phyloP scores from a whole-genome alignment of 768 basidiomycete species.

The Asterophora parasitica region DNA sequence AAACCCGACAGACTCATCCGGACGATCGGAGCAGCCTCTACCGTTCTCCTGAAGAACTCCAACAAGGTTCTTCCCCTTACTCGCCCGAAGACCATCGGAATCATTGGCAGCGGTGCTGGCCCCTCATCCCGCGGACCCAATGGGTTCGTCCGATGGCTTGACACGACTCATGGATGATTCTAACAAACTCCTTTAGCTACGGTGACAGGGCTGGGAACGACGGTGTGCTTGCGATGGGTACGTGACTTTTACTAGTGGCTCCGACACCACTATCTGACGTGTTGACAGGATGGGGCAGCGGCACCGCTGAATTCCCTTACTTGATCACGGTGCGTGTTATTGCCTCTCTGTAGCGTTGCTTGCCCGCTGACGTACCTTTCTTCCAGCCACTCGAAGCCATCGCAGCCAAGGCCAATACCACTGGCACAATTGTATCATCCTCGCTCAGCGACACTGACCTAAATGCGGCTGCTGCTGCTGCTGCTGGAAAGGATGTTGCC shows the following conservation, averaged over 20 bases:
- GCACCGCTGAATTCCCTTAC: constrained; percentile 75
- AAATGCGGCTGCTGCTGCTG: constrained; percentile 40
- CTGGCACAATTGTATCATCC: constrained; percentile 64
- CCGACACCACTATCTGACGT: too few species aligned
- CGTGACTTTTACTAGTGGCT: too few species aligned
- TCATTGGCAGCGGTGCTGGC: constrained; percentile 63
- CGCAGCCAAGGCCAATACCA: constrained; percentile 58
- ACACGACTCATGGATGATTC: too few species aligned
- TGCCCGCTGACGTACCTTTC: not conserved
- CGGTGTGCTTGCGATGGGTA: constrained; percentile 85
- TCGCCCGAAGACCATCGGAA: constrained; percentile 50
- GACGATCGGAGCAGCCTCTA: constrained; percentile 68
- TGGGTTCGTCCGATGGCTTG: constrained; percentile 32
- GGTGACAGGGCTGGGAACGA: constrained; percentile 53
- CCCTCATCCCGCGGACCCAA: constrained; percentile 65
- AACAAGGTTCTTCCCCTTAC: constrained; percentile 51
- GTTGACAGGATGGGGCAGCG: constrained; percentile 57
- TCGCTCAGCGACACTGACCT: constrained; percentile 67
- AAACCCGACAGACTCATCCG: constrained; percentile 40
- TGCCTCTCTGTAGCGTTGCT: not conserved
- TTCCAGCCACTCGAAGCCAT: constrained; percentile 74
- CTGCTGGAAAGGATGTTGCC: constrained; percentile 51
- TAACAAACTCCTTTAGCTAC: too few species aligned
- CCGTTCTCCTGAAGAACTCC: constrained; percentile 73
- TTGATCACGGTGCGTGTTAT: constrained; percentile 57